Conservation (phyloP, 768 basidiomycete genomes). For the Lactarius trivialis region DNA sequence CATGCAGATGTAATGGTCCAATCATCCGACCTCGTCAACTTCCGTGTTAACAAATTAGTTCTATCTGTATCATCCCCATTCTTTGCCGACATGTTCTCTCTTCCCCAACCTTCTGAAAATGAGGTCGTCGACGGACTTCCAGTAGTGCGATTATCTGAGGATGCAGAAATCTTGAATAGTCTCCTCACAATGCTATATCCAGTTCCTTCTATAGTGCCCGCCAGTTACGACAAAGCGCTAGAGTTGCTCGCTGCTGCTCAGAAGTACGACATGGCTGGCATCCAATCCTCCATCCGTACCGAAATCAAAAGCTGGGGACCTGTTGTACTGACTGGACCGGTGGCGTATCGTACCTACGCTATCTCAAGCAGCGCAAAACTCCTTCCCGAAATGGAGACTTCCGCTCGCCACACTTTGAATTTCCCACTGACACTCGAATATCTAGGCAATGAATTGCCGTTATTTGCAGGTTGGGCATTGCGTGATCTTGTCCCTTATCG, state of each 20-base stretch:
- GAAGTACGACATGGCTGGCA: conserved; percentile 25
- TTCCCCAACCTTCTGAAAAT: conserved; percentile 16
- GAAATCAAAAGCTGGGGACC: background rate
- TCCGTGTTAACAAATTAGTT: conserved; percentile 28
- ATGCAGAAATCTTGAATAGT: conserved; percentile 1
- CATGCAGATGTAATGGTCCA: conserved; percentile 25
- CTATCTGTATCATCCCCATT: conserved; percentile 29
- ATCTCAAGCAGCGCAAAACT: conserved; percentile 9
- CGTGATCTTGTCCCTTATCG: background rate
- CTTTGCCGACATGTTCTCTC: conserved; percentile 29
- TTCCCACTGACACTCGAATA: background rate
- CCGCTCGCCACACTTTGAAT: background rate
- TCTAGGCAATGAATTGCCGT: background rate
- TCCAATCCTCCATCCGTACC: background rate
- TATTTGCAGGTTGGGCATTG: conserved; percentile 3
- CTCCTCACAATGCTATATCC: conserved; percentile 5
- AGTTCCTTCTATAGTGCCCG: background rate
- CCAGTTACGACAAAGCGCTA: background rate
- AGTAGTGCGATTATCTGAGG: conserved; percentile 8
- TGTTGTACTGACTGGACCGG: background rate
- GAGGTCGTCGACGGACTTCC: conserved; percentile 5
- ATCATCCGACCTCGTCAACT: conserved; percentile 27
- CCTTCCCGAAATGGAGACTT: background rate
- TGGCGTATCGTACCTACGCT: conserved; percentile 18
- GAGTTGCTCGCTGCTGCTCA: conserved; percentile 15